Evolutionary conservation across 2,329 filamentous ascomycete genomes (phyloP), one percentile per base, ranked within the genome.

Genomic region (Rugonectria rugulosa): DNA sequence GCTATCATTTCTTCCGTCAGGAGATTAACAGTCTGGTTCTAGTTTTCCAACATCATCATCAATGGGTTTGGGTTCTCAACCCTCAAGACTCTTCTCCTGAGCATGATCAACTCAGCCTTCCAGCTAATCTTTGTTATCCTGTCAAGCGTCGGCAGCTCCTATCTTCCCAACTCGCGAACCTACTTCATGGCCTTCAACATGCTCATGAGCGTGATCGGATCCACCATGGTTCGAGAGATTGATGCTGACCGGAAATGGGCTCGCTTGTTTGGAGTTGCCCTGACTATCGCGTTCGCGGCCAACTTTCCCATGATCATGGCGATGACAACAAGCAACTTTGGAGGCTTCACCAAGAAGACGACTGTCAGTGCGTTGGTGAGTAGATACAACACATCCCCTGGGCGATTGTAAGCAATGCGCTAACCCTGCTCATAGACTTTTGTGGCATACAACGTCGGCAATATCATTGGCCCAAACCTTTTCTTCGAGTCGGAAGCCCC

Each of bases 11-110:
- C 12, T 11, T n/a, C 5, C 10, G 6, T 21, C 6, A 6, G 41
- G 15, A 37, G 3, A 27, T 17, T 12, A 8, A 41, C 15, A 10
- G 14, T 3, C 38, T 17, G 8, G 17, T 37, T 9, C 6, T 37
- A 70, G 68, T 71, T 71, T 42, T 51, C 56, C n/a, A 52, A 58
- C 38, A 70, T 72, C 32, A 59, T 68, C 17, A 50, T 67, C 20
- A 34, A 63, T 6, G 66, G 67, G 3, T 55, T 70, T 6, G 66
- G 67, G 2, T 70, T 68, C 36, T 57, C 44, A 6, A 63, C 45
- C 4, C 47, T 69, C 8, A 52, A 56, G 14, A 61, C 62, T 1
- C 42, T 67, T 9, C 60, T 70, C 2, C 47, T 70, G 14, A 37
- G 56, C 27, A 61, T 61, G 32, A 52, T 61, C 1, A 53, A 45